Evolutionary conservation across 768 basidiomycete species (phyloP).

Genomic region (Suillus cothurnatus): DNA sequence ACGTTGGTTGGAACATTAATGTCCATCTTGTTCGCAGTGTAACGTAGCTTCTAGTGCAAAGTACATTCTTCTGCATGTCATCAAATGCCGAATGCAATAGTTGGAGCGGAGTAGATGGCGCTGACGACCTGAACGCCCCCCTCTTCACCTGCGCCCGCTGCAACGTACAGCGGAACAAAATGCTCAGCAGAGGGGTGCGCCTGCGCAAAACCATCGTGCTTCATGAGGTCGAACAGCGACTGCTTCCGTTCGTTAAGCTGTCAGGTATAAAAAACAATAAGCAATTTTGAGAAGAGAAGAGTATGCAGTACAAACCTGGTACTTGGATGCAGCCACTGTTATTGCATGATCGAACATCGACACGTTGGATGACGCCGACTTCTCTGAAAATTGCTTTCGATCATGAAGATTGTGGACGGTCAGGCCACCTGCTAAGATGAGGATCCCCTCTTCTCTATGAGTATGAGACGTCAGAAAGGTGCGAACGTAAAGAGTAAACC

Average conservation of each 20-base stretch:
- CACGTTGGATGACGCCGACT: constrained; percentile 47
- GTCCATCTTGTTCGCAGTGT: neutral
- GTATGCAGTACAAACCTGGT: constrained; percentile 45
- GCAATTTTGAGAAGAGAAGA: neutral
- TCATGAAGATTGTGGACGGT: constrained; percentile 69
- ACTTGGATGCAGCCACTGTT: constrained; percentile 49
- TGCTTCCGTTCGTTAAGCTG: constrained; percentile 56
- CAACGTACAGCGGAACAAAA: constrained; percentile 78
- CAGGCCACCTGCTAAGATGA: constrained; percentile 73
- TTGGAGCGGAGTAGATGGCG: constrained; percentile 60
- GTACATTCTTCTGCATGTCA: constrained; percentile 13
- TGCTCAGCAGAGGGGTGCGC: constrained; percentile 82
- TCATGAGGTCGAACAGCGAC: constrained; percentile 54
- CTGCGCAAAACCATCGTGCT: constrained; percentile 62
- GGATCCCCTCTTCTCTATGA: constrained; percentile 60
- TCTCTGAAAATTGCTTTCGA: constrained; percentile 48
- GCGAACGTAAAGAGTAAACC: neutral
- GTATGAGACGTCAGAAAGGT: neutral
- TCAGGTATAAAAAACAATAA: neutral
- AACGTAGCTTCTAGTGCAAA: neutral
- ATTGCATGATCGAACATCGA: constrained; percentile 64
- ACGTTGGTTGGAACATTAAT: neutral
- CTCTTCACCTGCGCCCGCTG: constrained; percentile 69
- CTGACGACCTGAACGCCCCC: constrained; percentile 51
- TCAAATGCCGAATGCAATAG: constrained; percentile 64